Evolutionary conservation across 345 rosid species (phyloP), one percentile per base, ranked within the genome.

Genomic region (Citrus medica): DNA sequence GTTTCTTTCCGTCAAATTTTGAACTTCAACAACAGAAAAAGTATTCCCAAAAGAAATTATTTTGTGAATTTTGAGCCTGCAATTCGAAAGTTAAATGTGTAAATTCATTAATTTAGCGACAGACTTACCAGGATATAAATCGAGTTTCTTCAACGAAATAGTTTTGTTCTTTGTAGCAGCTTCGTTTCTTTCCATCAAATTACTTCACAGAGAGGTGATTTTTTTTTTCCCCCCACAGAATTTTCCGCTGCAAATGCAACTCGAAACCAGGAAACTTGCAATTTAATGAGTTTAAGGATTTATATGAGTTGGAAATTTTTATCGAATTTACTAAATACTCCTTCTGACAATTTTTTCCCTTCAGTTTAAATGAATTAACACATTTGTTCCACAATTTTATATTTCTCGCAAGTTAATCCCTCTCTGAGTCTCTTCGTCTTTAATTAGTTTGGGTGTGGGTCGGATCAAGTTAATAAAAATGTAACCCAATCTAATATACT

Each of bases 101-200:
- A 33, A 3, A 65, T 33, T 65, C 12, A 19, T 19, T 17, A 3
- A 65, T 33, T 74, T 38, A 64, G 74, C 66, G 69, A 4, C 40
- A 32, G 10, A 69, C 76, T 76, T 84, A 90, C 93, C 69, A 82
- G 84, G 58, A 78, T 77, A 84, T 80, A 87, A 79, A 75, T 86
- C 85, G n/a, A 87, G 89, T 59, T 84, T 83, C 83, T 83, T 85
- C 58, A 88, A 64, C 17, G 89, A 87, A 58, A 37, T n/a, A n/a
- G 83, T 22, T 7, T 87, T 59, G 56, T 82, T 76, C 37, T 77
- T 64, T 37, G 71, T 69, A 30, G 87, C 63, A 35, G 87, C 75
- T 75, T 81, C 83, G 42, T 69, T 71, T 9, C 76, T 79, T 79
- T 88, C 93, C 94, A 93, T 92, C 73, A 72, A 56, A 77, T n/a